These are phyloP conservation scores for Helichrysum umbraculigerum DNA, from an alignment of 129 eudicot genomes.

Conservation along the genomic window DNA sequence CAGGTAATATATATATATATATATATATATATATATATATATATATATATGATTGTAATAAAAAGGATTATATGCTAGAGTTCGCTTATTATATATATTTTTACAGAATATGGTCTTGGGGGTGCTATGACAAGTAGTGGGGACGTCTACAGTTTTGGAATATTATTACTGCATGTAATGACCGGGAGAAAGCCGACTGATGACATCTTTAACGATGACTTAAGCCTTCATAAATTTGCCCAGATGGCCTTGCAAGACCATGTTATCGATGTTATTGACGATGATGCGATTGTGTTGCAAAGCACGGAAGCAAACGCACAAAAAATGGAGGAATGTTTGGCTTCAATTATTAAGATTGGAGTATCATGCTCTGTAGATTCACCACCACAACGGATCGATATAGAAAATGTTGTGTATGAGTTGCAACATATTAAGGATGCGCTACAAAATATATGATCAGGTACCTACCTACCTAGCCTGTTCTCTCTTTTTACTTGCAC, in stretches of 20 bases:
- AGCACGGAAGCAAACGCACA: neutral
- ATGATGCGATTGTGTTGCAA: neutral
- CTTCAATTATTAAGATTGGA: neutral
- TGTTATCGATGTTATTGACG: neutral
- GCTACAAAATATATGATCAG: neutral
- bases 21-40: too few species aligned
- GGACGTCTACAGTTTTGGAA: conserved; percentile 1
- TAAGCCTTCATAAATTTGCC: neutral
- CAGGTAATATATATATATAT: neutral
- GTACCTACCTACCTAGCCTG: neutral
- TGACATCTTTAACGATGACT: neutral
- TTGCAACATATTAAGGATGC: neutral
- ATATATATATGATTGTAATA: too few species aligned
- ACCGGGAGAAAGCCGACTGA: neutral
- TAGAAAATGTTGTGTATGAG: neutral
- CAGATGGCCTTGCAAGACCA: neutral
- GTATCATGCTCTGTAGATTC: neutral
- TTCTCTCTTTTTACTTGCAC: too few species aligned
- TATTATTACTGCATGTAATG: neutral
- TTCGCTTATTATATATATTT: neutral
- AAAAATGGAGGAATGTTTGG: neutral
- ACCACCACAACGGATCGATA: neutral
- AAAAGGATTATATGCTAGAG: too few species aligned
- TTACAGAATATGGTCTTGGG: neutral
- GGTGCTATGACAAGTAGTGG: neutral